Evolutionary conservation across 441 rosid genomes (phyloP), one percentile per base, ranked within the genome.

Genomic region (Mallotus repandus): DNA sequence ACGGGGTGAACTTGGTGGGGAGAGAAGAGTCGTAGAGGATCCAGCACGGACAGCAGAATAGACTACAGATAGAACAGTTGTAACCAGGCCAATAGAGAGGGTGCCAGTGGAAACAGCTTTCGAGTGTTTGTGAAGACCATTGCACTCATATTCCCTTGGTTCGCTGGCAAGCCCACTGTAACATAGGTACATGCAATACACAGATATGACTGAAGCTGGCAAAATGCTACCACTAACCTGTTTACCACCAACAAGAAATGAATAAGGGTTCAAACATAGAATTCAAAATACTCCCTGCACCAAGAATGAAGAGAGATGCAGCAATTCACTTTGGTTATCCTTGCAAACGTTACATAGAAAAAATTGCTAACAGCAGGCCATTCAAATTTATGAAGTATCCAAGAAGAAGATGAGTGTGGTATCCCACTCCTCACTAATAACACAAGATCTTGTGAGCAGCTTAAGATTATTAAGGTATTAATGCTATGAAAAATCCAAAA

Each of bases 1-100:
- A 22, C 91, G 92, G 55, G 97, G 97, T 69, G 98, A 93, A 80
- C 86, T 87, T 71, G 98, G 94, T 55, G 93, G 79, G 38, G 96
- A 87, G 66, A 91, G 90, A 77, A 94, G 84, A 48, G 90, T 86
- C 0, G 94, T 88, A 52, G 97, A 94, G 65, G 98, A 94, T 35
- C 98, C 98, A 76, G 94, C 98, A 70, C 97, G 97, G 38, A 91
- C 96, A 61, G 98, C 97, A 13, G 98, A 94, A 68, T 91, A 94
- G 29, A 91, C 94, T 6, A 94, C 97, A 66, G 96, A 94, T 0
- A 94, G 85, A 76, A 90, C 88, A 76, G 98, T 90, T 55, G 97
- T 90, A 60, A 94, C 82, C 77, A 94, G 85, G 14, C 98, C 98
- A 59, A 94, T 32, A 55, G 93, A 83, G 79, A 91, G 86, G 69